Evolutionary conservation across 345 rosid genomes (phyloP).

Genomic region (Heritiera littoralis): DNA sequence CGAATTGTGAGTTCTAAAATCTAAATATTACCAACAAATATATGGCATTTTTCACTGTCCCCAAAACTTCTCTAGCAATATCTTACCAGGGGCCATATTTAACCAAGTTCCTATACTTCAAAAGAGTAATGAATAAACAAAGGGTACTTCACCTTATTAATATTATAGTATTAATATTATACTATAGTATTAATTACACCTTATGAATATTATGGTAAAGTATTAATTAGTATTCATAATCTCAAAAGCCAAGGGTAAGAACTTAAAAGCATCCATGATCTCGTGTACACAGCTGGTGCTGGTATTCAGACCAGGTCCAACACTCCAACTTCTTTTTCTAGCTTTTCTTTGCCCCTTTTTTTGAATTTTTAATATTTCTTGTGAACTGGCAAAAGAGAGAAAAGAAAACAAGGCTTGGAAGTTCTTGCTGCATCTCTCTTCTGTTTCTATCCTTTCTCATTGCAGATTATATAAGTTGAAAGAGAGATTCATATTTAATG

Average conservation of each 20-base stretch:
- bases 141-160: background rate
- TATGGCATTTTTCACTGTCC: slow-evolving; percentile 21
- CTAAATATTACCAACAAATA: slow-evolving; percentile 12
- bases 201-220: background rate
- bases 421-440: slow-evolving; percentile 29
- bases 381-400: slow-evolving; percentile 37
- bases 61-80: background rate
- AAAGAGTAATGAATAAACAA: background rate
- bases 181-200: background rate
- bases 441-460: slow-evolving; percentile 11
- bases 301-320: slow-evolving; percentile 28
- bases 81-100: slow-evolving; percentile 6
- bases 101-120: background rate
- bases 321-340: slow-evolving; percentile 11
- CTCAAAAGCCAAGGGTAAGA: slow-evolving; percentile 23
- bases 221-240: background rate
- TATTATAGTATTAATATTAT: no score
- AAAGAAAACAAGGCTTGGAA: slow-evolving; percentile 23
- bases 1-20: no score
- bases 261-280: slow-evolving; percentile 29
- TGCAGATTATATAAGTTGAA: slow-evolving; percentile 29
- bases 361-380: slow-evolving; percentile 7
- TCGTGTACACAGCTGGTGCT: slow-evolving; percentile 24
- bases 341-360: background rate
- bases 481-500: slow-evolving; percentile 20